Evolutionary conservation across 208 protist species (phyloP).

Genomic region (Strigomonas culicis): DNA sequence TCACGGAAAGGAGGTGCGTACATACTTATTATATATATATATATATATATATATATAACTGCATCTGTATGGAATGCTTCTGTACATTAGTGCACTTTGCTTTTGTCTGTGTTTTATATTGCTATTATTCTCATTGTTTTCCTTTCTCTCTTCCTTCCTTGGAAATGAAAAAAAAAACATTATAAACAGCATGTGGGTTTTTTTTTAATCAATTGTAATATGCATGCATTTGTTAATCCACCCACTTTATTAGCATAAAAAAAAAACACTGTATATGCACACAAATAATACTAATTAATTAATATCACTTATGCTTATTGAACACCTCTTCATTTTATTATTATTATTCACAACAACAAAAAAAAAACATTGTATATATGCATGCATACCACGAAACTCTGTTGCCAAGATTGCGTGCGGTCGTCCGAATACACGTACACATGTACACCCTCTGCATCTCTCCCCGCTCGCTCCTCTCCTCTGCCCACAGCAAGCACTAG

Average conservation of each 20-base stretch:
- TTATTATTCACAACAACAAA: not conserved
- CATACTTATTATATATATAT: no score
- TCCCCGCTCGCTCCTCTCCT: no score
- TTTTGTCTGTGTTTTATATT: conserved; percentile 13
- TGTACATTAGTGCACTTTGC: not conserved
- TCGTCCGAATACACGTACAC: not conserved
- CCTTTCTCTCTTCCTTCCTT: not conserved
- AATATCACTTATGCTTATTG: not conserved
- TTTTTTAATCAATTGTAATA: no score
- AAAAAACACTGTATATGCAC: not conserved
- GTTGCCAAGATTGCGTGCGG: no score
- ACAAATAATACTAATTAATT: not conserved
- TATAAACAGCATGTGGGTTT: no score
- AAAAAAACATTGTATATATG: not conserved
- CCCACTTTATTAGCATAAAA: no score
- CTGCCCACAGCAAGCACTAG: no score
- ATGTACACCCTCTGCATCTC: not conserved
- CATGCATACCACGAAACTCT: no score
- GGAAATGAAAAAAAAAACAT: not conserved
- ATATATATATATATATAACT: no score
- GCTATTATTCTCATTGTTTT: conserved; percentile 5
- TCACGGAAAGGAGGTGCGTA: no score
- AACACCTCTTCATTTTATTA: not conserved
- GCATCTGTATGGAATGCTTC: not conserved
- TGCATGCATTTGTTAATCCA: no score